Conservation (phyloP, 2,329 filamentous ascomycete genomes). For the Sclerotinia minor region DNA sequence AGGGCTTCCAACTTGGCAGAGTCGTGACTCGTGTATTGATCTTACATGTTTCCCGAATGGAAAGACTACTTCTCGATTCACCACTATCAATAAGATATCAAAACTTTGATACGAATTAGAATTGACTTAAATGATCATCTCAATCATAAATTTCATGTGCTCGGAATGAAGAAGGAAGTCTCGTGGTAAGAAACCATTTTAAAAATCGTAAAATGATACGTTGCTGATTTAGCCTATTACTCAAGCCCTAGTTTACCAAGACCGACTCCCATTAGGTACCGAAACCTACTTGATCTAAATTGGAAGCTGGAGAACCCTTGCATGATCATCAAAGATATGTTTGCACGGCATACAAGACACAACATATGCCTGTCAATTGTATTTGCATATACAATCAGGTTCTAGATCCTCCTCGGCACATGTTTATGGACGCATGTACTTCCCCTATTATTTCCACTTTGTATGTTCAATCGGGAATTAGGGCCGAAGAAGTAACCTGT, state of each 20-base stretch:
- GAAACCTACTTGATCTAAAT: background rate
- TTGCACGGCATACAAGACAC: background rate
- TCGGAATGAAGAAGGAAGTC: background rate
- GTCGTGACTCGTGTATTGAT: background rate
- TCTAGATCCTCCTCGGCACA: background rate
- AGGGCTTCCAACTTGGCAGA: background rate
- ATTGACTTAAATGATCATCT: background rate
- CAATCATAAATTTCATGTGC: background rate
- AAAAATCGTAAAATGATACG: background rate
- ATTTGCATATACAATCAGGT: slow-evolving; percentile 4
- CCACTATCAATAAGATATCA: background rate
- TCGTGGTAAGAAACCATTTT: background rate
- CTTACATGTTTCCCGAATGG: background rate
- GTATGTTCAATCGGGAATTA: background rate
- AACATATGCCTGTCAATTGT: background rate
- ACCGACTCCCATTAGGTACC: background rate
- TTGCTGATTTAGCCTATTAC: background rate
- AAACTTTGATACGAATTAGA: background rate
- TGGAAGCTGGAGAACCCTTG: slow-evolving; percentile 11
- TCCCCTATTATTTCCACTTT: background rate
- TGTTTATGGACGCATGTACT: background rate
- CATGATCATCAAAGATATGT: slow-evolving; percentile 2
- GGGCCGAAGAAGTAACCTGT: slow-evolving; percentile 1
- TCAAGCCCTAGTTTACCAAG: background rate
- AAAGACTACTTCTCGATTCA: slow-evolving; percentile 11